phyloP scores from a whole-genome alignment of 2,329 filamentous ascomycete genomes.

The Zymoseptoria ardabiliae region DNA sequence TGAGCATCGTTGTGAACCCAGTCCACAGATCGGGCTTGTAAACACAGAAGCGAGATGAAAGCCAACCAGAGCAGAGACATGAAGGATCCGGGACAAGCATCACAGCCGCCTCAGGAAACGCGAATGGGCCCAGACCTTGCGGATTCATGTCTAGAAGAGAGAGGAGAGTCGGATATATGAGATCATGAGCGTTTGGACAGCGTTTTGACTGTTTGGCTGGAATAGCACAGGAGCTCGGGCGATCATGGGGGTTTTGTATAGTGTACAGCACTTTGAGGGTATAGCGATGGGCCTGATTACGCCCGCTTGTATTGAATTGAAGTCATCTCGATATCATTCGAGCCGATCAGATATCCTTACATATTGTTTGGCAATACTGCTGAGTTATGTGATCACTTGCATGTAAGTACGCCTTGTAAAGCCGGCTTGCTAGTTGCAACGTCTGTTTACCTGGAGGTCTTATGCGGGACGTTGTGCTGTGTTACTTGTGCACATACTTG shows the following conservation, averaged over 20 bases:
- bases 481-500: too few species aligned
- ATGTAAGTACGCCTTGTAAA: too few species aligned
- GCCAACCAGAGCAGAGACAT: background rate
- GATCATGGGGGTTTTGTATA: background rate
- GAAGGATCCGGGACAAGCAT: background rate
- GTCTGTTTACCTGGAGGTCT: too few species aligned
- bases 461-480: too few species aligned
- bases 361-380: too few species aligned
- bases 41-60: background rate
- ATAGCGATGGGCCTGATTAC: background rate
- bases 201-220: background rate
- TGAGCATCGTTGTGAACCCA: background rate
- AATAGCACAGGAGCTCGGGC: background rate
- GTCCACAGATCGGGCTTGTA: background rate
- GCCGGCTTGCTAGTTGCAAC: too few species aligned
- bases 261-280: background rate
- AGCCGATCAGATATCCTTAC: too few species aligned
- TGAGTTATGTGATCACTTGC: too few species aligned
- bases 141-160: background rate
- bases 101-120: background rate
- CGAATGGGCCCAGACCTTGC: background rate
- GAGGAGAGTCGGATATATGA: background rate
- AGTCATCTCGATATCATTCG: too few species aligned
- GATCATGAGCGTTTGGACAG: background rate
- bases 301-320: too few species aligned